Conservation (phyloP, 1,139 yeast genomes). For the Protomyces pachydermus region DNA sequence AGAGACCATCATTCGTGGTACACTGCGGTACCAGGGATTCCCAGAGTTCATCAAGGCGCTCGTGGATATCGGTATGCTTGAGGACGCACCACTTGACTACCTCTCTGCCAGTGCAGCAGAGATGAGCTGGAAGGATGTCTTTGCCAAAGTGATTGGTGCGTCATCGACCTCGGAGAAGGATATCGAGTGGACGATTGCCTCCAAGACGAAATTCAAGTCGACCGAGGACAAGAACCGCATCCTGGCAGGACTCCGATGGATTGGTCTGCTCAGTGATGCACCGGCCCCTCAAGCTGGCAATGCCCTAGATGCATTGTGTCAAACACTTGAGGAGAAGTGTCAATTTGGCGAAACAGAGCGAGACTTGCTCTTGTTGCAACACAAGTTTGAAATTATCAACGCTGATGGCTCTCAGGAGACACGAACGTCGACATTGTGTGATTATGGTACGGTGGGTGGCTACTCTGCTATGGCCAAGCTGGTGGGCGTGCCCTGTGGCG, state of each 20-base stretch:
- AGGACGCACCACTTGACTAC: conserved; percentile 61
- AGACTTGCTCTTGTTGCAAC: conserved; percentile 91
- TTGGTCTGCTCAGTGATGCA: conserved; percentile 78
- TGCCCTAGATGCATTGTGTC: conserved; percentile 93
- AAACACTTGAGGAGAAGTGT: conserved; percentile 91
- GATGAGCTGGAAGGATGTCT: conserved; percentile 76
- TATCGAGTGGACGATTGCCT: conserved; percentile 65
- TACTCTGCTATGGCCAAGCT: conserved; percentile 98
- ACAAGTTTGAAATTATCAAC: conserved; percentile 96
- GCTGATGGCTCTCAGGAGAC: conserved; percentile 84
- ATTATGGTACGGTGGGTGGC: conserved; percentile 88
- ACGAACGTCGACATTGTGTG: conserved; percentile 92
- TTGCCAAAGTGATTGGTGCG: conserved; percentile 70
- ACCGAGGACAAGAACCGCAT: conserved; percentile 81
- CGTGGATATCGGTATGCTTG: conserved; percentile 88
- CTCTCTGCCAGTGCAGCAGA: conserved; percentile 50
- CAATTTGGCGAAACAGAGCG: conserved; percentile 94
- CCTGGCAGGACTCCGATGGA: conserved; percentile 84
- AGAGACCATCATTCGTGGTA: conserved; percentile 92
- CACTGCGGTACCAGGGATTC: conserved; percentile 96
- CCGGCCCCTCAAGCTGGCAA: conserved; percentile 82
- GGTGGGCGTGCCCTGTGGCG: conserved; percentile 98
- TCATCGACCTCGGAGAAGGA: conserved; percentile 65
- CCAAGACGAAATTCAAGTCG: conserved; percentile 74
- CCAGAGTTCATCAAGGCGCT: conserved; percentile 94